Base-by-base conservation (phyloP, 2,329 filamentous ascomycete genomes). In the Epichloe brachyelytri region DNA sequence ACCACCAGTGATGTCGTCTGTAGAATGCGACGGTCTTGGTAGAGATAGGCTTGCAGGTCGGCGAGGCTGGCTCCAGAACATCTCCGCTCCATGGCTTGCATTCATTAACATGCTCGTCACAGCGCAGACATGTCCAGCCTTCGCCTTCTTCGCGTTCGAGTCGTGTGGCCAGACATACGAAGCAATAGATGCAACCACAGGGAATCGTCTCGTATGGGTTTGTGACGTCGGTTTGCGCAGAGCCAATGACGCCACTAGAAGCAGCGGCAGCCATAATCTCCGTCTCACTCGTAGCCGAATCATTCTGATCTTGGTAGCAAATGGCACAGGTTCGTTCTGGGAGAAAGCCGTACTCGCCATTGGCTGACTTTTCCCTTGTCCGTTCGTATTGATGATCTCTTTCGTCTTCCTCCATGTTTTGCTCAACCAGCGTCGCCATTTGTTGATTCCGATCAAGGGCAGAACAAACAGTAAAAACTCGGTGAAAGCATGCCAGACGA, bases 401-500 rank as follows among this genome's bases (percentile, higher is more conserved):
- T 85, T 85, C 1, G 86, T 83, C 65, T 84, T 89, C 58, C 86
- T 82, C 88, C 89, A 95, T n/a, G 83, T 82, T 55, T 89, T 79
- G 19, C 79, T 76, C n/a, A 96, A 73, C 85, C 91, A 95, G 57
- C 90, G 79, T 52, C 88, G 80, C 93, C 93, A 98, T 57, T 89
- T 80, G 61, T 86, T 85, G 58, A 98, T 91, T 48, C 93, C 93
- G 41, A 98, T 86, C n/a, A 98, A 77, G 0, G 93, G 93, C n/a
- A 98, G 76, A 17, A 97, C 79, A 66, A 97, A 98, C 34, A 98
- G 78, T n/a, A 98, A 74, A 60, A 98, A 98, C 65, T 98, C 93
- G 26, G 93, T 98, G 62, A 98, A 95, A n/a, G 93, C 93, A 68
- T 98, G 93, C 93, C 93, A 98, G 38, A 98, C 93, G 11, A 98